Base-by-base conservation (phyloP, 768 basidiomycete species). In the Tubosaeta sp. region DNA sequence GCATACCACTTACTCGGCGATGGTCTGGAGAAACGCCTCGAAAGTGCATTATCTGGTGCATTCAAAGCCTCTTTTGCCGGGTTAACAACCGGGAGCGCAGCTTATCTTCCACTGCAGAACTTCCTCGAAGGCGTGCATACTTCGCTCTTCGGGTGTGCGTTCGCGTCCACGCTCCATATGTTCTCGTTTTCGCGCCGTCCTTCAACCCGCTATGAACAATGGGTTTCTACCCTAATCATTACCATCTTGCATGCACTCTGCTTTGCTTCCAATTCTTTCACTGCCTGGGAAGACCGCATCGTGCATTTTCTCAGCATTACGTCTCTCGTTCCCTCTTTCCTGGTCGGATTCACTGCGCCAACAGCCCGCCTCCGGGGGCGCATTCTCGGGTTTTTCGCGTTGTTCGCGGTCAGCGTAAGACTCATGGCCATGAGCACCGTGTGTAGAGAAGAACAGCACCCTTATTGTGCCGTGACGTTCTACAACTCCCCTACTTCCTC, bases 281-380 rank as follows among this genome's bases (percentile, higher is more conserved):
- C 90, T n/a, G 81, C 98, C 67, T 97, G 94, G 93, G 97, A 99
- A 78, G 95, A 97, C 66, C 80, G 80, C 31, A 74, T 91, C 51
- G 75, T 88, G 11, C 80, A 84, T 8, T 95, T 85, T 77, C 77
- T 98, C 50, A 72, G 85, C 54, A 65, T 85, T 41, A 80, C 80
- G 34, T 87, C 82, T 31, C 71, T 92, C 34, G 69, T 82, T 11
- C 83, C 85, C 0, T 74, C 72, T 53, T 71, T 88, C 54, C 62
- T 87, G 31, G 75, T 74, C 44, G 86, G 88, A 0, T 71, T 91
- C 50, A 71, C 79, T 0, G 86, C 89, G 0, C 86, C 90, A 1
- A 85, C 81, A 7, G 59, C 73, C 5, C 79, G 82, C 35, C 80
- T 97, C 35, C 85, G 89, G 17, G 71, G 74, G 48, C 86, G 90